Evolutionary conservation across 2,329 filamentous ascomycete genomes (phyloP).

Genomic region (Aspergillus sp.): DNA sequence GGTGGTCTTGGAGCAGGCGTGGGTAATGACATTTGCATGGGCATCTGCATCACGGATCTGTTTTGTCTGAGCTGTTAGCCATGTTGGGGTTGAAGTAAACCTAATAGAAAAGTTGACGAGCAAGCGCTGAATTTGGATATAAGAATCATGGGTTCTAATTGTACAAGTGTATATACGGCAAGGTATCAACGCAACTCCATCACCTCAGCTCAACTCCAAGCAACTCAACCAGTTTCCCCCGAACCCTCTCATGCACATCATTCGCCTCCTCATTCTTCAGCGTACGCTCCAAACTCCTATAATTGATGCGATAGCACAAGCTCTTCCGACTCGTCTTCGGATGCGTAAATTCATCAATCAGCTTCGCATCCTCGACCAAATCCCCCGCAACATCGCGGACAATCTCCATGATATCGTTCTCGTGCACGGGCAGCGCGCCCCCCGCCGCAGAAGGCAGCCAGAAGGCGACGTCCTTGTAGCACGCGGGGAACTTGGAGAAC

Average conservation of each 20-base stretch:
- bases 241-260: slow-evolving; percentile 60
- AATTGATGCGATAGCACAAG: slow-evolving; percentile 87
- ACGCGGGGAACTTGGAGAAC: slow-evolving; percentile 85
- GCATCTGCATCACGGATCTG: background rate
- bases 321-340: slow-evolving; percentile 75
- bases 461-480: slow-evolving; percentile 88
- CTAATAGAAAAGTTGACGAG: background rate
- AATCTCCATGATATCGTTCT: slow-evolving; percentile 96
- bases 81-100: background rate
- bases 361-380: slow-evolving; percentile 72
- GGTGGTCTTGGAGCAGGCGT: slow-evolving; percentile 2
- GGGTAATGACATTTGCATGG: slow-evolving; percentile 1
- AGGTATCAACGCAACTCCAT: slow-evolving; percentile 4
- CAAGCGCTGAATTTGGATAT: background rate
- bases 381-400: slow-evolving; percentile 76
- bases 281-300: slow-evolving; percentile 83
- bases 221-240: slow-evolving; percentile 53
- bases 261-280: slow-evolving; percentile 77
- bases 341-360: slow-evolving; percentile 81
- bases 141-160: slow-evolving; percentile 6
- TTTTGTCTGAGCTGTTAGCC: background rate
- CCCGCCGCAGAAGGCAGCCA: slow-evolving; percentile 55
- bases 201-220: slow-evolving; percentile 72
- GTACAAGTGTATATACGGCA: slow-evolving; percentile 7
- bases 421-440: slow-evolving; percentile 56